Conservation (phyloP, 176 grass and related monocot species). For the Chrysopogon serrulatus region DNA sequence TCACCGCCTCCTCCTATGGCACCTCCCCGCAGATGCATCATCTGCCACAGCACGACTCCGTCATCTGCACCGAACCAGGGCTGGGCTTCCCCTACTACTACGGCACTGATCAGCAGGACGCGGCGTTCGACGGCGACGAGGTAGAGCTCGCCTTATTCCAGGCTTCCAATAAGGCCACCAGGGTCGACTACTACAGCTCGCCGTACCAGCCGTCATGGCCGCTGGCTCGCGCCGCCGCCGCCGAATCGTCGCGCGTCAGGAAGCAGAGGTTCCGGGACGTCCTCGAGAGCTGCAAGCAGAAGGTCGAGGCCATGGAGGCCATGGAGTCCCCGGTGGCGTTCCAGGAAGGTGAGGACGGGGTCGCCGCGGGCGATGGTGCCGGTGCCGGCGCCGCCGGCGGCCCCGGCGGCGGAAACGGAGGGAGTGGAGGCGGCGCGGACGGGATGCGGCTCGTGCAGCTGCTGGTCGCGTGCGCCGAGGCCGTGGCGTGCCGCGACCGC, state of each 20-base stretch:
- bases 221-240: background rate
- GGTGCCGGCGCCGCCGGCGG: background rate
- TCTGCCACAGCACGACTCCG: conserved; percentile 12
- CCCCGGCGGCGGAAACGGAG: background rate
- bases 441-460: conserved; percentile 66
- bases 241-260: conserved; percentile 33
- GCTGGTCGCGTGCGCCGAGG: conserved; percentile 70
- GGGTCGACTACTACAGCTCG: conserved; percentile 39
- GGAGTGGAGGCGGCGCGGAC: background rate
- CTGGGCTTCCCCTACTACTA: conserved; percentile 17
- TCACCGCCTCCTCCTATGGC: background rate
- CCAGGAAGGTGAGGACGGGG: background rate
- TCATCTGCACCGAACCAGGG: conserved; percentile 2
- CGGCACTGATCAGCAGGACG: conserved; percentile 13
- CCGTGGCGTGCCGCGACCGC: conserved; percentile 71
- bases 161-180: conserved; percentile 27
- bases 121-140: conserved; percentile 25
- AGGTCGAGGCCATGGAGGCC: conserved; percentile 51
- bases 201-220: conserved; percentile 27
- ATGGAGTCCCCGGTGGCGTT: conserved; percentile 10
- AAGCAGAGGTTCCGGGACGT: conserved; percentile 44
- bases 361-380: background rate
- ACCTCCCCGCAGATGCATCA: background rate
- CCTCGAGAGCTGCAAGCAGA: conserved; percentile 61
- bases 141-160: conserved; percentile 12